Conservation (phyloP, 768 basidiomycete genomes). For the Cystobasidiopsis lactophilus region DNA sequence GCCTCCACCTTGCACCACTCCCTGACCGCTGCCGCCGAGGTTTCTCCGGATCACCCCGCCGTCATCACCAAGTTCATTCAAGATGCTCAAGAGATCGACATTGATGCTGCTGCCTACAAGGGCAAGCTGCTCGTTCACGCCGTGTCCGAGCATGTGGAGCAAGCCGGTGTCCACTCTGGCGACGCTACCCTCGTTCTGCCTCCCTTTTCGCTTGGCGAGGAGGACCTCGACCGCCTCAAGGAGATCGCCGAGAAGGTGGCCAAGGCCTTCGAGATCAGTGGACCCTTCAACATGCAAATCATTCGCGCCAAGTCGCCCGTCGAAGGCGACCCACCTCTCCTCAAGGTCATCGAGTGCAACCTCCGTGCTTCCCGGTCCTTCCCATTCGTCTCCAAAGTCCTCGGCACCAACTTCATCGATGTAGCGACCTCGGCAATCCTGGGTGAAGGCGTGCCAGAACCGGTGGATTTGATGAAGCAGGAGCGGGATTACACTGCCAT, state of each 20-base stretch:
- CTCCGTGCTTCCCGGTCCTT: constrained; percentile 91
- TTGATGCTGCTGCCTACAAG: constrained; percentile 86
- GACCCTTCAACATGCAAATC: constrained; percentile 99
- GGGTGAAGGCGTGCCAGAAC: constrained; percentile 63
- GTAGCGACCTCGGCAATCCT: constrained; percentile 73
- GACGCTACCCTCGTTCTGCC: constrained; percentile 95
- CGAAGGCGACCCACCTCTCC: constrained; percentile 34
- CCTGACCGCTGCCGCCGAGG: constrained; percentile 84
- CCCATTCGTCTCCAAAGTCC: constrained; percentile 97
- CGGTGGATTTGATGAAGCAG: constrained; percentile 74
- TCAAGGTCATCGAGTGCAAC: constrained; percentile 99
- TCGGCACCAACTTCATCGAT: constrained; percentile 93
- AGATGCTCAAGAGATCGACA: constrained; percentile 88
- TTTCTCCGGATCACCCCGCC: constrained; percentile 90
- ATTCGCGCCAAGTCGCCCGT: constrained; percentile 53
- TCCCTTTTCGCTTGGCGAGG: constrained; percentile 53
- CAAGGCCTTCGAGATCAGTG: constrained; percentile 80
- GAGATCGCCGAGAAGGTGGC: constrained; percentile 88
- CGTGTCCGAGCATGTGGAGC: constrained; percentile 94
- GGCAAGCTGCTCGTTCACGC: constrained; percentile 85
- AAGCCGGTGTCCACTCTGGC: constrained; percentile 94
- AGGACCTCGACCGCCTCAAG: constrained; percentile 72
- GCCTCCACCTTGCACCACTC: constrained; percentile 74
- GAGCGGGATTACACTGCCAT: constrained; percentile 77
- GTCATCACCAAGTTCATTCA: constrained; percentile 99